A percentile compares a stretch with the other conserved stretches of the same genome.
Evolutionary conservation across 352 stramenopile genomes (phyloP).

Genomic region (Phytopythium aichiense): DNA sequence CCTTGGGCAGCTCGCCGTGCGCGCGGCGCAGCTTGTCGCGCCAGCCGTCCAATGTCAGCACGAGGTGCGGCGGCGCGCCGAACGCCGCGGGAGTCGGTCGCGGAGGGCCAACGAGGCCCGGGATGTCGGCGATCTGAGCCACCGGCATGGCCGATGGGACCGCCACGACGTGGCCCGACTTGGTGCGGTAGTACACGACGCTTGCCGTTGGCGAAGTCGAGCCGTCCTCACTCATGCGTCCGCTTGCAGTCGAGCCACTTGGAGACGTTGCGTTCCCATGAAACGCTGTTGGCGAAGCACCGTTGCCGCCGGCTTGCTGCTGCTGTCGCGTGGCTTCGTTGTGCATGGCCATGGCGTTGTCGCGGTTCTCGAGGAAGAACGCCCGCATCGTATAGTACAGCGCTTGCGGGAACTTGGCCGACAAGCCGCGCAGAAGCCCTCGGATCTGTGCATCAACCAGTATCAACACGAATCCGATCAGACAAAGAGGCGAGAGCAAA

Average conservation of each 20-base stretch:
- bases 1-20: slow-evolving; percentile 36
- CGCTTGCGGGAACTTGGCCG: slow-evolving; percentile 95
- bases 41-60: slow-evolving; percentile 73
- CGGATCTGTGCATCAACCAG: slow-evolving; percentile 44
- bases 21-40: slow-evolving; percentile 49
- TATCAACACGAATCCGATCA: neutral
- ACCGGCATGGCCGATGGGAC: slow-evolving; percentile 54
- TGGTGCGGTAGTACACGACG: slow-evolving; percentile 73
- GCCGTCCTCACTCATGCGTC: neutral
- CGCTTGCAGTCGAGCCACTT: slow-evolving; percentile 7
- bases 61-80: slow-evolving; percentile 50
- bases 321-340: slow-evolving; percentile 25
- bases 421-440: slow-evolving; percentile 71
- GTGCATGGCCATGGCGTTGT: slow-evolving; percentile 70
- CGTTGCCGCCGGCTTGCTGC: slow-evolving; percentile 13
- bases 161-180: slow-evolving; percentile 73
- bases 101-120: slow-evolving; percentile 66
- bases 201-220: slow-evolving; percentile 14
- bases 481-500: neutral
- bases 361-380: slow-evolving; percentile 97
- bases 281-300: slow-evolving; percentile 17
- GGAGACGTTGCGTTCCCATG: neutral
- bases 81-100: slow-evolving; percentile 61
- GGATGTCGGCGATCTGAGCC: slow-evolving; percentile 63
- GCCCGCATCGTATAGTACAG: slow-evolving; percentile 98